A percentile compares a stretch with the other conserved stretches of the same genome.
Conservation (phyloP, 2,329 filamentous ascomycete species). For the Penicillium sp. region DNA sequence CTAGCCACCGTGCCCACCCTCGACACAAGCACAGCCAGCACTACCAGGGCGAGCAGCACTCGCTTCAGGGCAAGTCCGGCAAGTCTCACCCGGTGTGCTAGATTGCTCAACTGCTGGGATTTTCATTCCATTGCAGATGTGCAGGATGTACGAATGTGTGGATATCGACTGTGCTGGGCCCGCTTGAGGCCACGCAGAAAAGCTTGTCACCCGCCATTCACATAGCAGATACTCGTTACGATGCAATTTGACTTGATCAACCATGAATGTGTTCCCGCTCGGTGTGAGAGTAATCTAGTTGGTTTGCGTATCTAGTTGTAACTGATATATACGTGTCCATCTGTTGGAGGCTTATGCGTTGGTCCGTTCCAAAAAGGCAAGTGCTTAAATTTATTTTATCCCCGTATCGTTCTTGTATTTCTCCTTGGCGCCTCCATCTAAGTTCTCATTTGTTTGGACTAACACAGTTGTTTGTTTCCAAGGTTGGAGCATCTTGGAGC, state of each 20-base stretch:
- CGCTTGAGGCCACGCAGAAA: not conserved
- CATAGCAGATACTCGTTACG: slow-evolving; percentile 4
- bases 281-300: too few relatives aligned
- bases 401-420: too few relatives aligned
- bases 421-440: too few relatives aligned
- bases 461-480: too few relatives aligned
- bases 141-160: not conserved
- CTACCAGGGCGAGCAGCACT: slow-evolving; percentile 75
- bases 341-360: too few relatives aligned
- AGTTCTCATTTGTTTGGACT: too few relatives aligned
- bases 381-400: too few relatives aligned
- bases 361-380: too few relatives aligned
- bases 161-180: not conserved
- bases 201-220: not conserved
- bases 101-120: not conserved
- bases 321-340: too few relatives aligned
- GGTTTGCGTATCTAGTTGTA: too few relatives aligned
- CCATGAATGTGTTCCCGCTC: not conserved
- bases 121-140: not conserved
- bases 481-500: too few relatives aligned
- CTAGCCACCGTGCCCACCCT: slow-evolving; percentile 54
- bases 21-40: slow-evolving; percentile 53
- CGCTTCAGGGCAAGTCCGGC: slow-evolving; percentile 81
- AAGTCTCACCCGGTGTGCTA: slow-evolving; percentile 90
- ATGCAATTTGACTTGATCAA: not conserved